phyloP scores from a whole-genome alignment of 495 filamentous ascomycete genomes.

The Lepidopterella palustris region DNA sequence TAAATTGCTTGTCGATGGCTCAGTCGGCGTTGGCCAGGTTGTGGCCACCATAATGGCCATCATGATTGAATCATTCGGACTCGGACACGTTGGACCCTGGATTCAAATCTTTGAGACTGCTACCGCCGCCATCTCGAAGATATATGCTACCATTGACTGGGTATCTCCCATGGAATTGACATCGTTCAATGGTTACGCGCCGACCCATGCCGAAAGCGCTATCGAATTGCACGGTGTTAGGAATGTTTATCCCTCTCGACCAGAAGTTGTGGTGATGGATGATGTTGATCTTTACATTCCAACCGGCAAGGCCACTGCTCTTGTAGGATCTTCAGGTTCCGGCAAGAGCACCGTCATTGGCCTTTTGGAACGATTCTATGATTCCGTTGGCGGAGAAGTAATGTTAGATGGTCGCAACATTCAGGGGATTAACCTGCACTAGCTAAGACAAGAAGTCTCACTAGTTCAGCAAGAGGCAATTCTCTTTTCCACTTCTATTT shows the following conservation, averaged over 20 bases:
- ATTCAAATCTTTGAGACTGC: constrained; percentile 74
- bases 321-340: constrained; percentile 78
- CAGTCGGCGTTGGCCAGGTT: constrained; percentile 46
- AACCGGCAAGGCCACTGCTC: constrained; percentile 77
- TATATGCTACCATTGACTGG: constrained; percentile 85
- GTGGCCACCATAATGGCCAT: constrained; percentile 81
- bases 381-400: constrained; percentile 72
- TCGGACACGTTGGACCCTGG: constrained; percentile 84
- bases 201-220: constrained; percentile 63
- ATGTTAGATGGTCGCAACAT: constrained; percentile 80
- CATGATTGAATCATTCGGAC: constrained; percentile 82
- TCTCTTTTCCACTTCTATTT: constrained; percentile 78
- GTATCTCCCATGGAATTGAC: constrained; percentile 74
- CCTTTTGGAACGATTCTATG: constrained; percentile 85
- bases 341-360: constrained; percentile 90
- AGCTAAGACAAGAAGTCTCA: constrained; percentile 84
- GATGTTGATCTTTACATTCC: constrained; percentile 69
- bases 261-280: constrained; percentile 81
- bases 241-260: constrained; percentile 87
- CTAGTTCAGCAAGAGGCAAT: constrained; percentile 80
- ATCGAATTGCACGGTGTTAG: constrained; percentile 74
- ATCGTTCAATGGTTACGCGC: constrained; percentile 57
- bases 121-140: constrained; percentile 77
- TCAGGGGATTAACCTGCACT: constrained; percentile 71
- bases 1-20: constrained; percentile 61